Conservation (phyloP, 1,284 basidiomycete genomes). For the Cutaneotrichosporon sp. region DNA sequence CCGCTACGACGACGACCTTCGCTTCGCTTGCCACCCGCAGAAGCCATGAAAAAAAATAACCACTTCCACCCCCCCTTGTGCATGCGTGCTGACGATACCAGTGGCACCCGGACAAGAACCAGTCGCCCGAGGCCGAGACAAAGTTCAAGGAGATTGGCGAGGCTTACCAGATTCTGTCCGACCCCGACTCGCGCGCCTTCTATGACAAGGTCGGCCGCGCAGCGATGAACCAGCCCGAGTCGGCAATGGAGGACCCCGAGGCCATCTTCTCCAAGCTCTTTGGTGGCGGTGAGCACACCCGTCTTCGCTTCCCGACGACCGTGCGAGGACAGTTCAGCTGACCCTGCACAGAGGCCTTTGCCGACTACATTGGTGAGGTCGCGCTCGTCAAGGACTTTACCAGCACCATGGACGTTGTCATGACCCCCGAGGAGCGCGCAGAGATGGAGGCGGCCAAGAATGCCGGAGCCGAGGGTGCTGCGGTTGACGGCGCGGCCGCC, state of each 20-base stretch:
- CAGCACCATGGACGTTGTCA: conserved; percentile 48
- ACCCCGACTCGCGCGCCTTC: conserved; percentile 76
- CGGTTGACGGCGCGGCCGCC: not conserved
- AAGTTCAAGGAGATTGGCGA: conserved; percentile 94
- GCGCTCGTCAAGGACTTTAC: conserved; percentile 69
- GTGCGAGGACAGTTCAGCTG: conserved; percentile 4
- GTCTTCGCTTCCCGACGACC: conserved; percentile 31
- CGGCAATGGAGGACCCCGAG: conserved; percentile 63
- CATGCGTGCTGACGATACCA: conserved; percentile 39
- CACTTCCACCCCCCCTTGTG: conserved; percentile 2
- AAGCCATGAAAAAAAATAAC: not conserved
- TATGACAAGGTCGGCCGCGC: conserved; percentile 91
- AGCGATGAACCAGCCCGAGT: conserved; percentile 41
- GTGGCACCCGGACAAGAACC: conserved; percentile 94
- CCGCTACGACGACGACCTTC: not conserved
- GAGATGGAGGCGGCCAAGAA: conserved; percentile 62
- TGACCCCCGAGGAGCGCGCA: conserved; percentile 83
- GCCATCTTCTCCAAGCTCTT: conserved; percentile 90
- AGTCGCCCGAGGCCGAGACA: conserved; percentile 75
- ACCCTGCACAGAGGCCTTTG: conserved; percentile 42
- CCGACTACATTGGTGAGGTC: conserved; percentile 89
- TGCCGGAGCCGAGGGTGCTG: conserved; percentile 21
- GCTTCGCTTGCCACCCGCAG: not conserved
- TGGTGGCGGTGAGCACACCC: conserved; percentile 66
- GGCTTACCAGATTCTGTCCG: conserved; percentile 82